These are phyloP conservation scores for Thermothielavioides terrestris DNA, from an alignment of 495 filamentous ascomycete genomes.

Conservation along the genomic window DNA sequence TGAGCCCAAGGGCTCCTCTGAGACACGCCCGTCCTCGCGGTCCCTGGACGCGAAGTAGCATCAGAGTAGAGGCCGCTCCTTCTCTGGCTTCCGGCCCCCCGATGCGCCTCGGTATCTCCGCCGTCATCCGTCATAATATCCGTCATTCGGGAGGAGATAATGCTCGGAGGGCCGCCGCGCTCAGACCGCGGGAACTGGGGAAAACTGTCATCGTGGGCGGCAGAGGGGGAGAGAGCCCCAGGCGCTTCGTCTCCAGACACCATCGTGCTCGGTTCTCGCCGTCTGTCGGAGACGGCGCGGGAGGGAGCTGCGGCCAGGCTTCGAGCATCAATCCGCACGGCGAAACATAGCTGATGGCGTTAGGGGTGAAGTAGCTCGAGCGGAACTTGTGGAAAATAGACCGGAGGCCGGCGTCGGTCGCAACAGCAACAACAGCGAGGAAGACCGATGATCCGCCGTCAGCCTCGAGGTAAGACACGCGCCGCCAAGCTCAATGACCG, in stretches of 20 bases:
- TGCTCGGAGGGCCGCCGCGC: constrained; percentile 43
- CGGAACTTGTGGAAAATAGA: no score
- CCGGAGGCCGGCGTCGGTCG: no score
- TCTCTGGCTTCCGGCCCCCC: constrained; percentile 27
- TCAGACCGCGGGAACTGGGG: constrained; percentile 32
- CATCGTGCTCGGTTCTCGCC: constrained; percentile 20
- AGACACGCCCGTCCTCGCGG: constrained; percentile 42
- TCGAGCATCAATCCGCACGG: background rate
- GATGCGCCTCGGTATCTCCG: constrained; percentile 28
- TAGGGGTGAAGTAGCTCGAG: no score
- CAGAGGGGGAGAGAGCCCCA: constrained; percentile 28
- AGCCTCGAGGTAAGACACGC: no score
- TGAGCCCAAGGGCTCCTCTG: constrained; percentile 44
- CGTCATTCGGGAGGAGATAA: constrained; percentile 81
- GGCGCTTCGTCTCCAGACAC: constrained; percentile 26
- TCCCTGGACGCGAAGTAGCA: constrained; percentile 40
- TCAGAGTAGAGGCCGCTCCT: constrained; percentile 36
- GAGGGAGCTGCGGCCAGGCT: background rate
- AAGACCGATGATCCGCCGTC: no score
- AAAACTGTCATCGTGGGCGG: constrained; percentile 31
- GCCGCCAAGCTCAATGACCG: no score
- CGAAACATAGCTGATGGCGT: constrained; percentile 8
- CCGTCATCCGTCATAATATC: constrained; percentile 58
- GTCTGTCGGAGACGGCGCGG: background rate
- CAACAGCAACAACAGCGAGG: no score